Evolutionary conservation across 192 early-diverging fungal genomes (phyloP), one percentile per base, ranked within the genome.

Genomic region (Umbelopsis sp.): DNA sequence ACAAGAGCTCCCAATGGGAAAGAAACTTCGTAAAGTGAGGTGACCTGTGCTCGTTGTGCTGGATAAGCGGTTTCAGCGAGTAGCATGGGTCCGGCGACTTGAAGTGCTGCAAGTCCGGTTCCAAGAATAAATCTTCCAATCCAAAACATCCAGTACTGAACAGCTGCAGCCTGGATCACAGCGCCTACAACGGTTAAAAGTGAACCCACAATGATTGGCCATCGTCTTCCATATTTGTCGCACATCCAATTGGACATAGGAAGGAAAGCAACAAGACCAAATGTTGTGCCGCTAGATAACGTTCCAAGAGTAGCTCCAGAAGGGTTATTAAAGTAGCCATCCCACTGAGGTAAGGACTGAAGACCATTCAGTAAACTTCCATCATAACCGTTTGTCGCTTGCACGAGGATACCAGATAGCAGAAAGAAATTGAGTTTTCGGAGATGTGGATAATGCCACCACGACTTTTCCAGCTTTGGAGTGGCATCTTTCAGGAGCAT

Each of bases 351-450:
- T n/a, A n/a, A n/a, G 25, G 70, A 71, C 17, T 71, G 70, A 4
- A 71, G 52, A 17, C 70, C 70, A 45, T 71, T 71, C 43, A 71
- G 70, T n/a, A 71, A 17, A 36, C 68, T 70, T 29, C 70, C 70
- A 21, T 71, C 70, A 22, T 71, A 71, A 29, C 70, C 70, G 41
- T 53, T 71, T 10, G 70, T 71, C 10, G 22, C 20, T 62, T 71
- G 53, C 6, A 54, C 51, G 24, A 71, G 53, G n/a, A 71, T 36
- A 24, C 36, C 54, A 17, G 32, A 20, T 16, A 34, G 0, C 10
- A 71, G 24, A 16, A 71, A 29, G n/a, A 45, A 53, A 38, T 71
- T 71, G 34, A 71, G 53, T 32, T 54, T 59, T 4, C 21, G 70
- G 7, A 71, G 50, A 17, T 38, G 25, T 12, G 70, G 54, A 59